A percentile compares a stretch with the other conserved stretches of the same genome.
Evolutionary conservation across 1,284 basidiomycete genomes (phyloP).

Genomic region (Microbotryum lychnidis-dioicae): DNA sequence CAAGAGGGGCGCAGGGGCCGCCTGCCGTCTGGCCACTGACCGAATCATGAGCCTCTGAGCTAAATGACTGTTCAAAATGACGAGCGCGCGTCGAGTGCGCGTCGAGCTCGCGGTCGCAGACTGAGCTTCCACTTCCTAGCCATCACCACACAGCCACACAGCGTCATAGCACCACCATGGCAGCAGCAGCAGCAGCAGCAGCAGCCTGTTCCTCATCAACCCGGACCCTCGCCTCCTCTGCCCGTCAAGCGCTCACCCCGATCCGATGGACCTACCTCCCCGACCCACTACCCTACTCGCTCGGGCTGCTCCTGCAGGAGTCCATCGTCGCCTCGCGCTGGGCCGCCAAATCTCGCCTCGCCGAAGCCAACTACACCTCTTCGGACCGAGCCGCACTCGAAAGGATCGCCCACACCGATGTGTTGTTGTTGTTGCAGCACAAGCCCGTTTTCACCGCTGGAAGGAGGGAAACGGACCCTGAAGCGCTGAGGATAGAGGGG

Average conservation of each 20-base stretch:
- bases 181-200: too few relatives aligned
- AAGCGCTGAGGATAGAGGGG: conserved; percentile 53
- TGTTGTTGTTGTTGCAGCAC: conserved; percentile 57
- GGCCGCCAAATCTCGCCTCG: conserved; percentile 49
- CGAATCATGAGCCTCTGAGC: too few relatives aligned
- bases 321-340: conserved; percentile 21
- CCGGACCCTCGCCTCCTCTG: neutral
- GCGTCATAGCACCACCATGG: too few relatives aligned
- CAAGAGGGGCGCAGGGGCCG: too few relatives aligned
- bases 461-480: conserved; percentile 64
- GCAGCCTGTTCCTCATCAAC: too few relatives aligned
- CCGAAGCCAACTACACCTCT: conserved; percentile 58
- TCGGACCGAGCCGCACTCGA: conserved; percentile 47
- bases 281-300: conserved; percentile 19
- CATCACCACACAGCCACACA: too few relatives aligned
- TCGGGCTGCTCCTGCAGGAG: conserved; percentile 27
- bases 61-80: too few relatives aligned
- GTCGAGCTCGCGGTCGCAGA: too few relatives aligned
- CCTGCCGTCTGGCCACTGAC: too few relatives aligned
- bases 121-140: too few relatives aligned
- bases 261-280: conserved; percentile 26
- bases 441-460: conserved; percentile 91
- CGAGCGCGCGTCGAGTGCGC: too few relatives aligned
- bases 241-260: neutral
- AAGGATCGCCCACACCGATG: conserved; percentile 42